Evolutionary conservation across 2,329 filamentous ascomycete species (phyloP), one percentile per base, ranked within the genome.

Genomic region (Ophiosphaerella herpotricha): DNA sequence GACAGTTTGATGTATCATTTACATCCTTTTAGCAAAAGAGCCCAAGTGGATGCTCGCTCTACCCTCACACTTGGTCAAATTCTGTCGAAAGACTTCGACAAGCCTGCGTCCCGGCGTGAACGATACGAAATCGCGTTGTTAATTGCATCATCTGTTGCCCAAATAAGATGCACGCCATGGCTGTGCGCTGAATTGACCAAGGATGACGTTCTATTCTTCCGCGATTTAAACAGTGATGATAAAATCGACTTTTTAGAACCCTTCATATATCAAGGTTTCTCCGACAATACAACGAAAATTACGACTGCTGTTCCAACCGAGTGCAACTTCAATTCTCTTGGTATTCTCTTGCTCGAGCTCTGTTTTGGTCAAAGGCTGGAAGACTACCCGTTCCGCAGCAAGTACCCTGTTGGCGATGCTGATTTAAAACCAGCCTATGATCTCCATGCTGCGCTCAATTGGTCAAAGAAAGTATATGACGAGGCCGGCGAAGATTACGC

Each of bases 231-330:
- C 5, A 43, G 51, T 21, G 41, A 56, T n/a, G 23, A 41, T 24
- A n/a, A 46, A 7, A 56, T 47, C 35, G 49, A 90, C 90, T 31
- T 40, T 26, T 13, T 29, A 14, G 88, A 87, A 85, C 16, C 82
- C 84, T 64, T 88, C 86, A 51, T 91, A 87, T 2, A 83, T 77
- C 51, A 76, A 81, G 80, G 87, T 86, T 68, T 91, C 87, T 35
- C 89, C 90, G 77, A 87, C 87, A 78, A 77, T 90, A 67, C 85
- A 90, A 69, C 21, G 34, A 8, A 11, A 24, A 14, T 9, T 13
- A 12, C 14, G 3, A 11, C 38, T 14, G n/a, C 13, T 16, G 37
- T 8, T 3, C 6, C 26, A 29, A n/a, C 46, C 23, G 51, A 54
- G 5, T 43, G 43, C 43, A 57, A 63, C 29, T 63, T 63, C 39